These are phyloP conservation scores for Tricholoma saponaceum DNA, from an alignment of 768 basidiomycete species.

Conservation along the genomic window DNA sequence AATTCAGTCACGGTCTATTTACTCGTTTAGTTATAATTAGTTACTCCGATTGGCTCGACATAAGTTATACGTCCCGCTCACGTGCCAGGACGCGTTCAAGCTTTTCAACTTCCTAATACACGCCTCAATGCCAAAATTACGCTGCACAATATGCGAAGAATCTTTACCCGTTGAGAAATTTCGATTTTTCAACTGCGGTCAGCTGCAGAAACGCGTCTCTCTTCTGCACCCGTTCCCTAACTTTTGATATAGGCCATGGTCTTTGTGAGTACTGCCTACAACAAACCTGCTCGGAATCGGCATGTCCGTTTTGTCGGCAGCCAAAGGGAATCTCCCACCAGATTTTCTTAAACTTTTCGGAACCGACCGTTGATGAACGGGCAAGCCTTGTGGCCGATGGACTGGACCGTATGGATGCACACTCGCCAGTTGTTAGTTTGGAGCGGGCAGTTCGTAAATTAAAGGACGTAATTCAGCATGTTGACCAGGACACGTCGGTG, in stretches of 20 bases:
- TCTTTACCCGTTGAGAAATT: not conserved
- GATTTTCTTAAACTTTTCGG: not conserved
- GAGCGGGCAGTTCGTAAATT: slow-evolving; percentile 4
- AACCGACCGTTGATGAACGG: not conserved
- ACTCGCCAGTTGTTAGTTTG: not conserved
- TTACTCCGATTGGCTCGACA: too few relatives aligned
- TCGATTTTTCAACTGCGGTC: slow-evolving; percentile 1
- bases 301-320: not conserved
- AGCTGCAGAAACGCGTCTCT: not conserved
- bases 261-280: not conserved
- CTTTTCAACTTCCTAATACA: too few relatives aligned
- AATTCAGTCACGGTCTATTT: too few relatives aligned
- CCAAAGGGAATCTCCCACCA: not conserved
- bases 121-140: not conserved
- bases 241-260: not conserved
- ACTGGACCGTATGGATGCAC: slow-evolving; percentile 1
- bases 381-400: not conserved
- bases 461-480: not conserved
- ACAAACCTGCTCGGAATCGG: not conserved
- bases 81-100: too few relatives aligned
- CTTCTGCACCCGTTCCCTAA: not conserved
- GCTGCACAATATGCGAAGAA: not conserved
- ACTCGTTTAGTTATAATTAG: too few relatives aligned
- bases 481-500: not conserved
- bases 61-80: too few relatives aligned